Percentiles rank a stretch among this genome's conserved stretches.
These are phyloP conservation scores for Candida tropicalis DNA, from an alignment of 1,139 yeast genomes.

Conservation along the genomic window DNA sequence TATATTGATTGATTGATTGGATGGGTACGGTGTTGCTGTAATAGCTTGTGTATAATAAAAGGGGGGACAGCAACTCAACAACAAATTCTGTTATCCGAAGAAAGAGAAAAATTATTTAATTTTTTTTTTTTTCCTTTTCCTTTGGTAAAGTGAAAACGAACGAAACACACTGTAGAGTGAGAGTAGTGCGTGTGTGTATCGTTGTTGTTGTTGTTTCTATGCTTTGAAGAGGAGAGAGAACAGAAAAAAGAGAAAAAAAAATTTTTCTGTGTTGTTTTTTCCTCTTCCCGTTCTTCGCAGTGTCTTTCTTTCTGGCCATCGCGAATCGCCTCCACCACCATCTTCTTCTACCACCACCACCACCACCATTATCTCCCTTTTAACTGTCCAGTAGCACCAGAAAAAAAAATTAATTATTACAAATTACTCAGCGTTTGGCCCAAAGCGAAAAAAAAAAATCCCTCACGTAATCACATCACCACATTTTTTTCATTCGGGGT, in stretches of 20 bases:
- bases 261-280: not conserved
- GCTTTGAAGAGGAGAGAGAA: no score
- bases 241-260: not conserved
- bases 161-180: not conserved
- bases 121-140: not conserved
- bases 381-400: not conserved
- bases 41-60: not conserved
- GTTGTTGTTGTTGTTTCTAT: not conserved
- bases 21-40: not conserved
- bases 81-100: slow-evolving; percentile 5
- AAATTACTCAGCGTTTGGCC: no score
- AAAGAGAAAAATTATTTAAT: slow-evolving; percentile 1
- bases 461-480: not conserved
- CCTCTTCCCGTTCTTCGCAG: no score
- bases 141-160: not conserved
- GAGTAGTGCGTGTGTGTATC: no score
- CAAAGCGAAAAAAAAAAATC: not conserved
- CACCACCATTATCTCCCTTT: not conserved
- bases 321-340: no score
- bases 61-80: slow-evolving; percentile 4
- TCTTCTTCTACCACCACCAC: not conserved
- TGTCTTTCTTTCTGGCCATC: no score
- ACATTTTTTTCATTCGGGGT: no score
- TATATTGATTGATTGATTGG: slow-evolving; percentile 5
- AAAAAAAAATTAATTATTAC: not conserved